A percentile compares a stretch with the other conserved stretches of the same genome.
These are phyloP conservation scores for Scenedesmus sp. DNA, from an alignment of 163 green algal genomes.

Conservation along the genomic window DNA sequence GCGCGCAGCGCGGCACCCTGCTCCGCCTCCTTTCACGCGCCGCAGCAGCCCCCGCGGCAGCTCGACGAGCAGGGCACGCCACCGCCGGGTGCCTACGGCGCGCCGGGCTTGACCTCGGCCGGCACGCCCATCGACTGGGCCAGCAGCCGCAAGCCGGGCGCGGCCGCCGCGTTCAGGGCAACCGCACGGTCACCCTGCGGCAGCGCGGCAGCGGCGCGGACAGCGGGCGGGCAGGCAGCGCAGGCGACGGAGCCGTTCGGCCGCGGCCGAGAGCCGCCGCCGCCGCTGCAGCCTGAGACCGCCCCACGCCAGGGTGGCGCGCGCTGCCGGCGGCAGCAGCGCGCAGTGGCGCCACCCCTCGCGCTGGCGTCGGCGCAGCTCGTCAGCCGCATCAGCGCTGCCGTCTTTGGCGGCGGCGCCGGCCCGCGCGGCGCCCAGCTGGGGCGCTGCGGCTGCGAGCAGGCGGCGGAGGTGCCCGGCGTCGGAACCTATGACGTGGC, in stretches of 20 bases:
- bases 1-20: not conserved
- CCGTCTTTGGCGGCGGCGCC: not conserved
- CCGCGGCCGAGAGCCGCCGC: too few species aligned
- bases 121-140: slow-evolving; percentile 2
- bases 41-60: slow-evolving; percentile 10
- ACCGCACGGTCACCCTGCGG: not conserved
- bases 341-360: too few species aligned
- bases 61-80: not conserved
- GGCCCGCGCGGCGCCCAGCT: not conserved
- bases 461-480: not conserved
- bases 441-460: not conserved
- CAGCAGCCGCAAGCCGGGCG: not conserved
- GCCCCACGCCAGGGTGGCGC: too few species aligned
- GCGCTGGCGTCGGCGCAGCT: not conserved
- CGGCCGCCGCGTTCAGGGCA: slow-evolving; percentile 19
- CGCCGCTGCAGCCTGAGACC: too few species aligned
- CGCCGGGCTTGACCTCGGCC: not conserved
- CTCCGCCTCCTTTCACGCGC: not conserved
- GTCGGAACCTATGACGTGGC: not conserved
- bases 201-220: not conserved
- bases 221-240: slow-evolving; percentile 6
- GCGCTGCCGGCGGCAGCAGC: too few species aligned
- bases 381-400: not conserved
- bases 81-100: not conserved
- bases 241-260: too few species aligned